phyloP scores from a whole-genome alignment of 441 rosid genomes.

The Eutrema salsugineum region DNA sequence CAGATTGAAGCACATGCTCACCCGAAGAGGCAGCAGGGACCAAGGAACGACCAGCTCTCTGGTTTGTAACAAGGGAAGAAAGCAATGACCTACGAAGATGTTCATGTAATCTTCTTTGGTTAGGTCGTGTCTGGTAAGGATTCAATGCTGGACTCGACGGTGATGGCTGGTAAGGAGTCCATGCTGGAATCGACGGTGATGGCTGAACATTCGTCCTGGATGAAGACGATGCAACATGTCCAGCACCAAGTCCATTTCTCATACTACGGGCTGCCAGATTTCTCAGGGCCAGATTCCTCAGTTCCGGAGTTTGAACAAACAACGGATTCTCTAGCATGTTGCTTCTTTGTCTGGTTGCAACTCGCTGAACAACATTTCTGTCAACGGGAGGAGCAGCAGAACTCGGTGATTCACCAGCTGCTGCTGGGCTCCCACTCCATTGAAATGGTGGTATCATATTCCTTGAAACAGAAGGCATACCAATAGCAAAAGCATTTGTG shows the following conservation, averaged over 20 bases:
- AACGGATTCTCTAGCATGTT: constrained; percentile 49
- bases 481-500: constrained; percentile 41
- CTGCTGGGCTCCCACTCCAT: constrained; percentile 55
- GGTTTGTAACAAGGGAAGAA: constrained; percentile 50
- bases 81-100: constrained; percentile 67
- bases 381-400: constrained; percentile 37
- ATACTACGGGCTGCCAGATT: constrained; percentile 24
- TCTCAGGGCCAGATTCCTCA: constrained; percentile 36
- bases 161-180: constrained; percentile 44
- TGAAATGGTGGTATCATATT: constrained; percentile 46
- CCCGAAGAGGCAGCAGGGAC: constrained; percentile 43
- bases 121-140: constrained; percentile 46
- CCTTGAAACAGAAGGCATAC: constrained; percentile 50
- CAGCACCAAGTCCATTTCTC: constrained; percentile 39
- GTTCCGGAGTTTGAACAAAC: constrained; percentile 46
- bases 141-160: not conserved
- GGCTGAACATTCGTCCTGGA: constrained; percentile 51
- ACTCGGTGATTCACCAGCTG: constrained; percentile 37
- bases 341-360: constrained; percentile 46
- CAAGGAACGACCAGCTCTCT: constrained; percentile 39
- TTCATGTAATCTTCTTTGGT: constrained; percentile 70
- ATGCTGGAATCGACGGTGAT: constrained; percentile 39
- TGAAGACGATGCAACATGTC: constrained; percentile 49
- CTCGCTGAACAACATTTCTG: constrained; percentile 33
- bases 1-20: constrained; percentile 47